Conservation (phyloP, 1,284 basidiomycete species). For the Thecaphora thlaspeos region DNA sequence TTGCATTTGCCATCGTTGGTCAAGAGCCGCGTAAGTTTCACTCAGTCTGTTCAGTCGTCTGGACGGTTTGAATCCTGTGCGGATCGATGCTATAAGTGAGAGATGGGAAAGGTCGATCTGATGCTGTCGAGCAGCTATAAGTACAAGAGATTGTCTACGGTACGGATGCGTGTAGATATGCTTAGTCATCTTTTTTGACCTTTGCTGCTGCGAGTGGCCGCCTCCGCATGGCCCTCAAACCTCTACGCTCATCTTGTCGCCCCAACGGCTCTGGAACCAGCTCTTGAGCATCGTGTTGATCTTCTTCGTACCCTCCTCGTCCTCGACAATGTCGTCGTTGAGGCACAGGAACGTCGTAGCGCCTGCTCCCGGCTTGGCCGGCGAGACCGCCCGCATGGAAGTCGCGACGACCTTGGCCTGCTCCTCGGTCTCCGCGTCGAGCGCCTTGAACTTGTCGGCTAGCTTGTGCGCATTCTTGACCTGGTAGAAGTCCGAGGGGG, state of each 20-base stretch:
- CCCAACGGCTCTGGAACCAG: conserved; percentile 26
- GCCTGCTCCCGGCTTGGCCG: neutral
- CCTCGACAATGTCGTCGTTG: conserved; percentile 39
- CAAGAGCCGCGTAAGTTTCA: too few species aligned
- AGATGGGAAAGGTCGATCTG: too few species aligned
- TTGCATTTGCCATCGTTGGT: too few species aligned
- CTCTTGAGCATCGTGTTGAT: conserved; percentile 24
- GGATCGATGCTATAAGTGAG: too few species aligned
- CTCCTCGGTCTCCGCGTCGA: conserved; percentile 6
- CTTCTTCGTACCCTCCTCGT: conserved; percentile 6
- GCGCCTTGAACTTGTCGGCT: conserved; percentile 10
- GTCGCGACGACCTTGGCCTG: neutral
- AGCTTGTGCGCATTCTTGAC: conserved; percentile 25
- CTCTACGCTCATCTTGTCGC: conserved; percentile 10
- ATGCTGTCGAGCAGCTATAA: too few species aligned
- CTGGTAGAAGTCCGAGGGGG: conserved; percentile 30
- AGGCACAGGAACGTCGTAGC: conserved; percentile 30
- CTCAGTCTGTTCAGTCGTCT: too few species aligned
- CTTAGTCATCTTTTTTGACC: too few species aligned
- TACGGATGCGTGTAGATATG: too few species aligned
- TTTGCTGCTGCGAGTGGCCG: too few species aligned
- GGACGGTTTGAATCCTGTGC: too few species aligned
- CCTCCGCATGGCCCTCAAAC: neutral
- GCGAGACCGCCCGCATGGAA: neutral
- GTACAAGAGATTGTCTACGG: too few species aligned